phyloP scores from a whole-genome alignment of 106 monocot genomes.

The Posidonia australis region DNA sequence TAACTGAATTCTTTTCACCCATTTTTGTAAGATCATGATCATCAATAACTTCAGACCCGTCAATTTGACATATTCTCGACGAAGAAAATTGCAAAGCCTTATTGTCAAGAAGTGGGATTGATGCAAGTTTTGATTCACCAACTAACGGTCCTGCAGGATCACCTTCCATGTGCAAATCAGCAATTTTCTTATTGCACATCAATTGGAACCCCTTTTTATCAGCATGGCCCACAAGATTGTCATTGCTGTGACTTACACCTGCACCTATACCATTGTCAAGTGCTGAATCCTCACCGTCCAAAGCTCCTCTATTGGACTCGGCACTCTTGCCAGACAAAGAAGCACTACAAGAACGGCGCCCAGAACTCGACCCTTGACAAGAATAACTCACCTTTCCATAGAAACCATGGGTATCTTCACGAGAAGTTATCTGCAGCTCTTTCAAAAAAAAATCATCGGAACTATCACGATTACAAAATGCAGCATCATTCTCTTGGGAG shows the following conservation, averaged over 20 bases:
- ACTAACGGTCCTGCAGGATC: neutral
- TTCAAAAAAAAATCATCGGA: neutral
- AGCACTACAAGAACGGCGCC: neutral
- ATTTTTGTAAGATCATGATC: conserved; percentile 2
- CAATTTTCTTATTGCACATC: neutral
- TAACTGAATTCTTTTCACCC: neutral
- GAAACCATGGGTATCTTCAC: neutral
- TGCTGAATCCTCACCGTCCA: conserved; percentile 23
- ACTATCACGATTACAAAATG: neutral
- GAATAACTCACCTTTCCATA: neutral
- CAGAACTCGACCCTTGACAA: neutral
- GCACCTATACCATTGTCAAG: conserved; percentile 20
- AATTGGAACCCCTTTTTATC: neutral
- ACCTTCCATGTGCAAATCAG: neutral
- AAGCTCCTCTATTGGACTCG: neutral
- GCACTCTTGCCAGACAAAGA: neutral
- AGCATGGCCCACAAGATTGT: neutral
- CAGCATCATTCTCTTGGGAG: neutral
- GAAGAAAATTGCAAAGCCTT: conserved; percentile 2
- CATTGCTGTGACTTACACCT: neutral
- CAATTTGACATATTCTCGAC: neutral
- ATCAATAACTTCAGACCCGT: neutral
- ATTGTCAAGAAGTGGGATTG: neutral
- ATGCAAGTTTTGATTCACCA: conserved; percentile 10
- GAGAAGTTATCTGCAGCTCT: neutral